Conservation (phyloP, 495 filamentous ascomycete genomes). For the Talaromyces liani region DNA sequence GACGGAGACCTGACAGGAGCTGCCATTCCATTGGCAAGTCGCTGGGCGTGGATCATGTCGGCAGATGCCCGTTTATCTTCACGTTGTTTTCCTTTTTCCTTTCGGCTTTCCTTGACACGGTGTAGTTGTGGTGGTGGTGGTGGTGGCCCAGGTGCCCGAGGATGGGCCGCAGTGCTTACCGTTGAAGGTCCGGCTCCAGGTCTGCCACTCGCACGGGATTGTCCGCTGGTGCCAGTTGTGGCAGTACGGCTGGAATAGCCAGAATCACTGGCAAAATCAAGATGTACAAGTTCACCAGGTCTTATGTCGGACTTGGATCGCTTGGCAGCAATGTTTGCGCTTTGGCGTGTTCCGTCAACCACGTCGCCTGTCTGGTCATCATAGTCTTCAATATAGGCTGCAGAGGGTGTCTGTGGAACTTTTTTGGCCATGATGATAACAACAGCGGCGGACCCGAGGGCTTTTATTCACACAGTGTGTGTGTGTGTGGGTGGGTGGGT, state of each 20-base stretch:
- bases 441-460: conserved; percentile 1
- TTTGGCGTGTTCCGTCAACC: conserved; percentile 40
- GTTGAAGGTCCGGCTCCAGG: conserved; percentile 36
- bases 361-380: conserved; percentile 43
- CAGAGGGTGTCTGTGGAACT: conserved; percentile 20
- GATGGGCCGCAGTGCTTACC: conserved; percentile 27
- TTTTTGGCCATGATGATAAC: conserved; percentile 31
- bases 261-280: conserved; percentile 52
- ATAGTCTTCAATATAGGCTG: conserved; percentile 51
- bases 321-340: conserved; percentile 48
- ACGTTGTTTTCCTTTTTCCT: conserved; percentile 11
- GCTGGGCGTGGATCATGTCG: conserved; percentile 33
- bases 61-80: conserved; percentile 25
- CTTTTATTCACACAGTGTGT: conserved; percentile 6
- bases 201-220: conserved; percentile 43
- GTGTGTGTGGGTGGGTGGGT: background rate
- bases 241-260: conserved; percentile 59
- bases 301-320: conserved; percentile 41
- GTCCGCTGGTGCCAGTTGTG: conserved; percentile 47
- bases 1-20: conserved; percentile 28
- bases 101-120: conserved; percentile 23
- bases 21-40: conserved; percentile 21
- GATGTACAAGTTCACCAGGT: conserved; percentile 23
- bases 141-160: background rate
- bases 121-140: conserved; percentile 8